Conservation (phyloP, 495 filamentous ascomycete genomes). For the Aspergillus sparsus region DNA sequence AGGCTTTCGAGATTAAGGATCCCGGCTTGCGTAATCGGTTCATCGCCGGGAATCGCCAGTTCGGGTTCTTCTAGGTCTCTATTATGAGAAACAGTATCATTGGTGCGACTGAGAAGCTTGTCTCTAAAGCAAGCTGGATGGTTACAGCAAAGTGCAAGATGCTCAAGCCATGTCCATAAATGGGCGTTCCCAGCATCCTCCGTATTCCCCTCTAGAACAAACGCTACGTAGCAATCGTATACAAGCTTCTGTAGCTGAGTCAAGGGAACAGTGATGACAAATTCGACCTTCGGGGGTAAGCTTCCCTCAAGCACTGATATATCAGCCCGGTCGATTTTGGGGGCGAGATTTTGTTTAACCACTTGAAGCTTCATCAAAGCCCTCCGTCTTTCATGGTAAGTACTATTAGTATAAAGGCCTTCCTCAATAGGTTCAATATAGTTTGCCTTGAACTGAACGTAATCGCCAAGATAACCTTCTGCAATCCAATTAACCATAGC, state of each 20-base stretch:
- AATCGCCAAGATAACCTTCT: conserved; percentile 70
- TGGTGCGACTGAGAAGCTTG: conserved; percentile 44
- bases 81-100: conserved; percentile 27
- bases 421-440: conserved; percentile 72
- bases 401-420: conserved; percentile 69
- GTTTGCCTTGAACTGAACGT: conserved; percentile 61
- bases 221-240: conserved; percentile 61
- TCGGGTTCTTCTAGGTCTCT: conserved; percentile 33
- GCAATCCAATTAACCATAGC: conserved; percentile 87
- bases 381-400: conserved; percentile 48
- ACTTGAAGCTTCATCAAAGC: conserved; percentile 67
- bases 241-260: conserved; percentile 63
- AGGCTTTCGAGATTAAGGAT: conserved; percentile 29
- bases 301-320: conserved; percentile 63
- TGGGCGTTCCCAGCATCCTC: conserved; percentile 27
- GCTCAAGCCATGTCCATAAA: conserved; percentile 53
- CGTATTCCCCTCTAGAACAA: conserved; percentile 28
- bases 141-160: conserved; percentile 68
- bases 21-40: conserved; percentile 31
- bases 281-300: conserved; percentile 76
- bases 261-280: conserved; percentile 71
- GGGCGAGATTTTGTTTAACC: conserved; percentile 68
- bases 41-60: conserved; percentile 26
- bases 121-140: conserved; percentile 69
- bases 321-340: conserved; percentile 77